Evolutionary conservation across 2,329 filamentous ascomycete genomes (phyloP), one percentile per base, ranked within the genome.

Genomic region (Colletotrichum tabaci): DNA sequence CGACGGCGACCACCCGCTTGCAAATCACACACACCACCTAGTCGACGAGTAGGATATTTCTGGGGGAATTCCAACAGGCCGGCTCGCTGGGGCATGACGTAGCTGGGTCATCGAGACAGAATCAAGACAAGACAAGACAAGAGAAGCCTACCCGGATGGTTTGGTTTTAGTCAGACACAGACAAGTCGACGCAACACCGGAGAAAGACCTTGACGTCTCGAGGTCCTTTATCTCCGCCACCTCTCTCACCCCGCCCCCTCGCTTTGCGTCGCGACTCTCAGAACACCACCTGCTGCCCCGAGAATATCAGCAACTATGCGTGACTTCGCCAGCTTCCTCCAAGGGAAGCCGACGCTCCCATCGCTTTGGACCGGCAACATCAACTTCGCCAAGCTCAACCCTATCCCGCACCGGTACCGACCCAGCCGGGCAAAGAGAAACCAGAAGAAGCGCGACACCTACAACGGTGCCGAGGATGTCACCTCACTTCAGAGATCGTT

Each of bases 401-500:
- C 82, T 50, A 79, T 83, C 23, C 83, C 83, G 38, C 79, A 78
- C 42, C 82, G 82, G 73, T 84, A 83, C 74, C 80, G 81, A 72
- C 77, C 79, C 71, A 79, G 80, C 66, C 82, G 83, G 49, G 79
- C 77, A 60, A 81, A 83, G 57, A 79, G 78, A 60, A 80, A 82
- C 58, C 82, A 82, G 68, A 83, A 83, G 77, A 81, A 82, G 15
- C 82, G 81, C 73, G 60, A 46, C n/a, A 76, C 66, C 76, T 40
- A 42, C 47, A 55, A 77, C 21, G 80, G 79, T 53, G 76, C 78
- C 55, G 81, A 93, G 61, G 92, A 92, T 74, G 90, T 98, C 78
- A 89, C 94, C 61, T 88, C 87, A 40, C 86, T 98, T 66, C 89
- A 97, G 82, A 95, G 91, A 18, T 98, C 95, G 1, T 93, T 95